Conservation (phyloP, 306 rosid species). For the Alnus glutinosa region DNA sequence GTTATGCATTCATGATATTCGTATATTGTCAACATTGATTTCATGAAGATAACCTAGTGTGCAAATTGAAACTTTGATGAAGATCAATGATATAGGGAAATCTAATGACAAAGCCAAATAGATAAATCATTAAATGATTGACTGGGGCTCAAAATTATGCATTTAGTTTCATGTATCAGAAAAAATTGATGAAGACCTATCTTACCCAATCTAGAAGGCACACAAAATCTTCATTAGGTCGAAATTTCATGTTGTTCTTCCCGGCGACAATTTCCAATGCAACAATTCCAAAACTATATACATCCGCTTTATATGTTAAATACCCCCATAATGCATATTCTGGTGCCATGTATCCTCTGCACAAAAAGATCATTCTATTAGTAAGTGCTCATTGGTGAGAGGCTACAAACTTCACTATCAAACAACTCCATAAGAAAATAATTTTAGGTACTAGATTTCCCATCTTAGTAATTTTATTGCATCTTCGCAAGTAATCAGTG, state of each 20-base stretch:
- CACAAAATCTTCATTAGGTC: conserved; percentile 45
- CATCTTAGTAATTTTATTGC: neutral
- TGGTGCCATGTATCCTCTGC: conserved; percentile 78
- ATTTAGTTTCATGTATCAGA: neutral
- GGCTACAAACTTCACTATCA: no score
- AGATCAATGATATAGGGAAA: neutral
- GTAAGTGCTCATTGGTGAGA: neutral
- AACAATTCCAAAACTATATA: conserved; percentile 66
- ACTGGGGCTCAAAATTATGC: neutral
- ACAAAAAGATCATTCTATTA: conserved; percentile 8
- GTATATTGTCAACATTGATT: no score
- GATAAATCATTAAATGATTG: neutral
- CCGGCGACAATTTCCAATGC: conserved; percentile 59
- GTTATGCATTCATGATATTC: no score
- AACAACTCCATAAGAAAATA: no score
- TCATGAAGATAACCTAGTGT: neutral
- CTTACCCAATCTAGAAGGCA: conserved; percentile 72
- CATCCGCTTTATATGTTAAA: conserved; percentile 58
- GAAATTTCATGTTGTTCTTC: conserved; percentile 39
- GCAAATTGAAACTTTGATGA: neutral
- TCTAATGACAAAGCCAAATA: neutral
- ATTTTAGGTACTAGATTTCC: neutral
- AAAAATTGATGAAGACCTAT: neutral
- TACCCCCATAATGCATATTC: conserved; percentile 78
- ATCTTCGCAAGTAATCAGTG: no score